Evolutionary conservation across 768 basidiomycete genomes (phyloP), one percentile per base, ranked within the genome.

Genomic region (Pilatotrama ljubarskyi): DNA sequence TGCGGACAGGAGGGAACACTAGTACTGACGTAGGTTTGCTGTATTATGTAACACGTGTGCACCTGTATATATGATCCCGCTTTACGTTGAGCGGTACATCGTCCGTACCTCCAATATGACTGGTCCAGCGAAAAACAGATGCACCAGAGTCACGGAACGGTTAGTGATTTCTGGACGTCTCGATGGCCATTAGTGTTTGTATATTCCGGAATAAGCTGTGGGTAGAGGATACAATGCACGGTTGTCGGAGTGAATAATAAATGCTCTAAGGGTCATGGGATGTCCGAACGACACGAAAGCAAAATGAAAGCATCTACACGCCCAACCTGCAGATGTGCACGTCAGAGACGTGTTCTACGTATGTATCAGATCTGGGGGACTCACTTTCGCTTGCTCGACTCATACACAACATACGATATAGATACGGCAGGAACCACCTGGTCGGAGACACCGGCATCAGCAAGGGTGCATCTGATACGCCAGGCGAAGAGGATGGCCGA

Each of bases 361-460:
- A 36, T 26, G 48, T 14, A 6, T 43, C 20, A 63, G 40, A 46
- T 36, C 38, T 20, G 54, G 54, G 24, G 26, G 29, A 73, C 84
- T 63, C 55, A 88, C 92, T 79, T 87, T 72, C 87, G 82, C 78
- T 92, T 94, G 67, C 82, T 86, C 67, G 90, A 85, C 71, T 94
- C 92, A 74, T 94, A 94, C 63, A 97, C 95, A 40, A 97, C 86
- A 75, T 97, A 97, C 61, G 93, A 93, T 75, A 98, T 98, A 8
- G 95, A 96, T 42, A 98, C 96, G 4, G 95, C 89, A 51, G 96
- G 96, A 44, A 97, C 87, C 59, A 98, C 96, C 91, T 93, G 66
- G 35, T 44, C 50, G 66, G 18, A 52, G 22, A 17, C 38, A 40
- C 5, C 26, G 13, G 26, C 44, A 43, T 57, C 52, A 63, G 55